These are phyloP conservation scores for Talaromyces rugulosus DNA, from an alignment of 2,329 filamentous ascomycete genomes.

Conservation along the genomic window DNA sequence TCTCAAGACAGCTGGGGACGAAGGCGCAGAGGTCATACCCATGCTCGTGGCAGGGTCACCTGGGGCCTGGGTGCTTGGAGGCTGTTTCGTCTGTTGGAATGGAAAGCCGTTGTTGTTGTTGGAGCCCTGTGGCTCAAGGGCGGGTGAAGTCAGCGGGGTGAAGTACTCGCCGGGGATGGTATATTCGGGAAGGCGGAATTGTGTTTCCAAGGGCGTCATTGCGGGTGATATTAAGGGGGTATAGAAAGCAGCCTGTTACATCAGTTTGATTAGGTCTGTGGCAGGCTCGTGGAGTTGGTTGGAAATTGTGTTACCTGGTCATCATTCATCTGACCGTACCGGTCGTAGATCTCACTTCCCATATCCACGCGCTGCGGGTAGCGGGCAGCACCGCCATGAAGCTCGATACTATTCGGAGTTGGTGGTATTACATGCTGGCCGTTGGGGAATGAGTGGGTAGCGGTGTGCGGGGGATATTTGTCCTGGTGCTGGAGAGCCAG, in stretches of 20 bases:
- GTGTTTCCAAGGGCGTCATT: constrained; percentile 46
- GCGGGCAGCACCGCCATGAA: constrained; percentile 40
- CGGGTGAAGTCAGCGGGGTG: constrained; percentile 47
- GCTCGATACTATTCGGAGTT: constrained; percentile 47
- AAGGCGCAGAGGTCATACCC: constrained; percentile 25
- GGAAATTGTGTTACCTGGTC: constrained; percentile 34
- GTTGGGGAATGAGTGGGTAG: constrained; percentile 26
- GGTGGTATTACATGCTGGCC: constrained; percentile 39
- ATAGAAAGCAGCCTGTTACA: constrained; percentile 39
- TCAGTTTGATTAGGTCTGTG: constrained; percentile 11
- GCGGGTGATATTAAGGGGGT: constrained; percentile 49
- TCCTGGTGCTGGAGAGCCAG: constrained; percentile 23
- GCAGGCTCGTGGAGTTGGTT: not conserved
- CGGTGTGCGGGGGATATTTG: constrained; percentile 15
- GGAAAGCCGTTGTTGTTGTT: constrained; percentile 26
- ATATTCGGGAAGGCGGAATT: constrained; percentile 45
- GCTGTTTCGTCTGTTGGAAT: constrained; percentile 31
- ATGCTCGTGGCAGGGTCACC: constrained; percentile 33
- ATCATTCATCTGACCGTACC: constrained; percentile 39
- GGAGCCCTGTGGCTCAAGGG: constrained; percentile 44
- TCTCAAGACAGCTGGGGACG: constrained; percentile 31
- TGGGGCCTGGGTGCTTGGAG: constrained; percentile 36
- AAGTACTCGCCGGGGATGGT: constrained; percentile 47
- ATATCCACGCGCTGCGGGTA: constrained; percentile 39
- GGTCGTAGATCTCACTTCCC: constrained; percentile 40